phyloP scores from a whole-genome alignment of 306 rosid genomes.

The Begonia masoniana region DNA sequence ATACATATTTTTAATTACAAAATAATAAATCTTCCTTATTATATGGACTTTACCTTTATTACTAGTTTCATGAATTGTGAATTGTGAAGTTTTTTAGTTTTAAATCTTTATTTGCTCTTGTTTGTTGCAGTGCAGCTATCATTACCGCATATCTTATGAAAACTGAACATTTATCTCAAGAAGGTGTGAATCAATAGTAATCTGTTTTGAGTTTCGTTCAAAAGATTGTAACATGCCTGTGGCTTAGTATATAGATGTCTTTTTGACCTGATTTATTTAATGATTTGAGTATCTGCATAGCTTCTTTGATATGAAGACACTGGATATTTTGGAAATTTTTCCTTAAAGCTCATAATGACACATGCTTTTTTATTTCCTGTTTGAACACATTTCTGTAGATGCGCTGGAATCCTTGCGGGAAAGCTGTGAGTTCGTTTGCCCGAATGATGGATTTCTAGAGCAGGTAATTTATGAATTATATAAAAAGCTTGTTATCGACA shows the following conservation, averaged over 20 bases:
- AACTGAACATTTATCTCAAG: constrained; percentile 58
- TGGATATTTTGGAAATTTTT: not conserved
- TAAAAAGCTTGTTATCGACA: no score
- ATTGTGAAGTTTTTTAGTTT: not conserved
- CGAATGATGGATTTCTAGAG: constrained; percentile 89
- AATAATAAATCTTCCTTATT: no score
- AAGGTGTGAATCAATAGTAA: constrained; percentile 47
- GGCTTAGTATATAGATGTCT: no score
- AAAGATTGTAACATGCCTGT: no score
- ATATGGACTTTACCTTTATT: no score
- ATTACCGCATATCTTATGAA: constrained; percentile 86
- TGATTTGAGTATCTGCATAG: constrained; percentile 18
- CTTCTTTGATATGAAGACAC: not conserved
- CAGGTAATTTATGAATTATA: constrained; percentile 37
- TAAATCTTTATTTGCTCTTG: constrained; percentile 18
- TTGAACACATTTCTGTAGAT: constrained; percentile 31
- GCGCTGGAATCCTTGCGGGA: constrained; percentile 70
- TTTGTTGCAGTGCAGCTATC: constrained; percentile 83
- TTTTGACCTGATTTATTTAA: no score
- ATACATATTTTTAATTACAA: no score
- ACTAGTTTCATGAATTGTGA: no score
- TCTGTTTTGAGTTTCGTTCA: no score
- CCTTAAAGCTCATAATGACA: not conserved
- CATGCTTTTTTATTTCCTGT: constrained; percentile 1
- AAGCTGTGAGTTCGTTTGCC: constrained; percentile 77